These are phyloP conservation scores for Wilcoxina mikolae DNA, from an alignment of 495 filamentous ascomycete genomes.

Conservation along the genomic window DNA sequence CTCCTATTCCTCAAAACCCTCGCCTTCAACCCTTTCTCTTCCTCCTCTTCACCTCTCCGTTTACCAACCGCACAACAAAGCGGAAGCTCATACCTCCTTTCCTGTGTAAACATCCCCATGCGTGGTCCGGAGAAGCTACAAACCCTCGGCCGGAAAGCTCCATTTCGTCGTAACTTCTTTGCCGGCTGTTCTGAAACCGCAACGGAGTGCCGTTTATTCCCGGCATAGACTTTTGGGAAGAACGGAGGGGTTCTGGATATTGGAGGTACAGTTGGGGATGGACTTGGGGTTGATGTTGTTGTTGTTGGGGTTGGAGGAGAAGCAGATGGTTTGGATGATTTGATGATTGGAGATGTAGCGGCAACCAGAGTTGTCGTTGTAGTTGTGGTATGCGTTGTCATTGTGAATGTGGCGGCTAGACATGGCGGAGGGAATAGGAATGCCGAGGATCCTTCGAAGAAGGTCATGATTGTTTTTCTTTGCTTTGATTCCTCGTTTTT, in stretches of 20 bases:
- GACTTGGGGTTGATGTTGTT: not conserved
- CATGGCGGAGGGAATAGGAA: not conserved
- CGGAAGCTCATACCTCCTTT: not conserved
- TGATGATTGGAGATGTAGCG: not conserved
- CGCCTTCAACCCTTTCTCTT: constrained; percentile 1
- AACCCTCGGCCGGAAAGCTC: not conserved
- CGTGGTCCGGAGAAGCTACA: not conserved
- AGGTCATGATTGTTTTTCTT: not conserved
- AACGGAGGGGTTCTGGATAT: not conserved
- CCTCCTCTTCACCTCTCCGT: not conserved
- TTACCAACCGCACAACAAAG: not conserved
- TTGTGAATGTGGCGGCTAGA: not conserved
- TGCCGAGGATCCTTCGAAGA: not conserved
- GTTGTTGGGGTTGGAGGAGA: not conserved
- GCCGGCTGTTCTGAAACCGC: not conserved
- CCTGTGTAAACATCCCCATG: not conserved
- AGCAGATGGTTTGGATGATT: not conserved
- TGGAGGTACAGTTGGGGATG: too few species aligned
- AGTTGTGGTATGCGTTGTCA: not conserved
- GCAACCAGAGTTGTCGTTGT: constrained; percentile 2
- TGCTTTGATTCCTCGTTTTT: not conserved
- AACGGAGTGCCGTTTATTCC: not conserved
- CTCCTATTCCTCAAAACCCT: not conserved
- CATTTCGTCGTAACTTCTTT: not conserved
- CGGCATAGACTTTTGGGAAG: constrained; percentile 2